Conservation (phyloP, 495 filamentous ascomycete genomes). For the Talaromyces thailandensis region DNA sequence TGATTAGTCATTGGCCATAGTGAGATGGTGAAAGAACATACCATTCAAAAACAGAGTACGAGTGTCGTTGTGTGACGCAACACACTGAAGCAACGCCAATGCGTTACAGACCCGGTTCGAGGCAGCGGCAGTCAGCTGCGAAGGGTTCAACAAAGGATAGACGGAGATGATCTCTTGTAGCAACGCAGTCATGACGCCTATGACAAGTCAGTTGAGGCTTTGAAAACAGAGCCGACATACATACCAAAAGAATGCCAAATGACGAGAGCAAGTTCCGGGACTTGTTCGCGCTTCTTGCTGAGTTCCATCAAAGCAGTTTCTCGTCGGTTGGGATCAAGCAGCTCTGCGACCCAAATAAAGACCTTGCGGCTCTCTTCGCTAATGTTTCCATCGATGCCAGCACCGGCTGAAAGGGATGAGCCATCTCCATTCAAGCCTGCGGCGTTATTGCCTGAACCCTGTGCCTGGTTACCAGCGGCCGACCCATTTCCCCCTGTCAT, state of each 20-base stretch:
- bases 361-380: constrained; percentile 90
- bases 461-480: constrained; percentile 18
- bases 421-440: constrained; percentile 42
- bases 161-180: constrained; percentile 99
- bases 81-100: constrained; percentile 91
- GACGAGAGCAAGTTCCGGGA: constrained; percentile 91
- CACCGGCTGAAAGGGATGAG: constrained; percentile 35
- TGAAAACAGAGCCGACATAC: constrained; percentile 11
- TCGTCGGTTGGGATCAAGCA: constrained; percentile 76
- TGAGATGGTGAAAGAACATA: constrained; percentile 25
- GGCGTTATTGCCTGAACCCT: constrained; percentile 25
- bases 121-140: constrained; percentile 90
- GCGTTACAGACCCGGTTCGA: constrained; percentile 98
- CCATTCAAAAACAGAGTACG: constrained; percentile 86
- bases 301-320: constrained; percentile 91
- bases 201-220: constrained; percentile 6
- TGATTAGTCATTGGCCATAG: constrained; percentile 10
- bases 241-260: constrained; percentile 98
- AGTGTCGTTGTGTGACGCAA: constrained; percentile 96
- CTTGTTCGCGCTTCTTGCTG: constrained; percentile 98
- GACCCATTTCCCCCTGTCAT: constrained; percentile 43
- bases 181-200: constrained; percentile 96
- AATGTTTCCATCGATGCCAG: constrained; percentile 47
- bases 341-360: constrained; percentile 84
- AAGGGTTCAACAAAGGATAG: constrained; percentile 92